These are phyloP conservation scores for Primulina huaijiensis DNA, from an alignment of 257 asterid genomes.

Conservation along the genomic window DNA sequence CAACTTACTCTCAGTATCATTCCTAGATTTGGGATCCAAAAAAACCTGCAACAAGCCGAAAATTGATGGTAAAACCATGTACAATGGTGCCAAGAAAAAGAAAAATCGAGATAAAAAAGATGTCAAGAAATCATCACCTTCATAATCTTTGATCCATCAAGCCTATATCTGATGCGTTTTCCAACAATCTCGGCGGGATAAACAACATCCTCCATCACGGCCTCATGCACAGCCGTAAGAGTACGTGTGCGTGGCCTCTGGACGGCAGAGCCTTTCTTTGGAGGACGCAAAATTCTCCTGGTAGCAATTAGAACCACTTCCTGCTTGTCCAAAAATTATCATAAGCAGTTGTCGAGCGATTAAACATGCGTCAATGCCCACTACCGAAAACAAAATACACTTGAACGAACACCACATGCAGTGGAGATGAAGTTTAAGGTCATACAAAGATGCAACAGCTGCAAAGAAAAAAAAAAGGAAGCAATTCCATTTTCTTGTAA, in stretches of 20 bases:
- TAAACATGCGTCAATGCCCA: background rate
- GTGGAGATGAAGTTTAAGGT: background rate
- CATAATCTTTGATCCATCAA: conserved; percentile 84
- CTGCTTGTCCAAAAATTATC: conserved; percentile 29
- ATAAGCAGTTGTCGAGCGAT: background rate
- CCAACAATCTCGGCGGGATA: conserved; percentile 89
- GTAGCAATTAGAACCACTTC: conserved; percentile 77
- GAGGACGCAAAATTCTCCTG: conserved; percentile 80
- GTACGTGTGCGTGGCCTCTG: conserved; percentile 84
- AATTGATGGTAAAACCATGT: background rate
- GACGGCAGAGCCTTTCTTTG: conserved; percentile 87
- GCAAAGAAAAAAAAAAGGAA: background rate
- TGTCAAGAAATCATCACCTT: conserved; percentile 39
- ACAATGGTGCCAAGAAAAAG: background rate
- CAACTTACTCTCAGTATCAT: conserved; percentile 35
- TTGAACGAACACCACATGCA: background rate
- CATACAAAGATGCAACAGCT: background rate
- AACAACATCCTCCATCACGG: conserved; percentile 79
- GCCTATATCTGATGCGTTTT: conserved; percentile 56
- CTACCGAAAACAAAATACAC: background rate
- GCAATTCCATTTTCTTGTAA: background rate
- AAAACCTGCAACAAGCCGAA: conserved; percentile 9
- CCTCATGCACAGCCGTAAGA: conserved; percentile 86
- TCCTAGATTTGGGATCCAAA: conserved; percentile 28
- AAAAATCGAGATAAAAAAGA: too few species aligned